Evolutionary conservation across 2,329 filamentous ascomycete species (phyloP), one percentile per base, ranked within the genome.

Genomic region (Ophiostoma australiae): DNA sequence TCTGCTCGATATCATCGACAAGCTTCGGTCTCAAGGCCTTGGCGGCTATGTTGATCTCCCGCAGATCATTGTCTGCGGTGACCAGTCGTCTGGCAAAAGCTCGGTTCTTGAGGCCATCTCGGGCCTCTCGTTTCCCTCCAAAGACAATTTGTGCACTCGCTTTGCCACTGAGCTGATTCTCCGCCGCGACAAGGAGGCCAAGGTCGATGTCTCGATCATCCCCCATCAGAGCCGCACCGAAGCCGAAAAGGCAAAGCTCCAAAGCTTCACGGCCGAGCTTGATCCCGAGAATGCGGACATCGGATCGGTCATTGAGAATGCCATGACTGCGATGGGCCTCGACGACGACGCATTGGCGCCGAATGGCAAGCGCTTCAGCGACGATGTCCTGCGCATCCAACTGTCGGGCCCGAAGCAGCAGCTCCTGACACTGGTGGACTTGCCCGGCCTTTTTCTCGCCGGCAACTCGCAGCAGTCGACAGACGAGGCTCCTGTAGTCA

Each of bases 41-140:
- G 78, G 78, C 66, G 75, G 78, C 6, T 78, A 79, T 72, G 77
- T 84, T 20, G 79, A 80, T 17, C 77, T 84, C 0, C 83, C 82
- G 0, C 79, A 84, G 73, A 82, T 84, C 71, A 84, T 89, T 37
- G 86, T 89, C 15, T 86, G 84, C 69, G 87, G 88, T 2, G 84
- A 89, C 71, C 87, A 89, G 74, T 88, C 84, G 0, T 84, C 84
- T 1, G 88, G 88, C 3, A 91, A 91, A 76, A 89, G 85, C 71
- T 89, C 87, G 0, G 86, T 90, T 0, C 82, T 91, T 0, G 87
- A 90, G 74, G 88, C 87, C 1, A 86, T 91, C 55, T 88, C 88
- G 0, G 83, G 86, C 3, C 82, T 90, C 1, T 81, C 82, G 0
- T 90, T 91, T 73, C 87, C 87, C 0, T 79, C 81, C 10, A 85